These are phyloP conservation scores for Lipomyces lipofer DNA, from an alignment of 805 yeast species.

Conservation along the genomic window DNA sequence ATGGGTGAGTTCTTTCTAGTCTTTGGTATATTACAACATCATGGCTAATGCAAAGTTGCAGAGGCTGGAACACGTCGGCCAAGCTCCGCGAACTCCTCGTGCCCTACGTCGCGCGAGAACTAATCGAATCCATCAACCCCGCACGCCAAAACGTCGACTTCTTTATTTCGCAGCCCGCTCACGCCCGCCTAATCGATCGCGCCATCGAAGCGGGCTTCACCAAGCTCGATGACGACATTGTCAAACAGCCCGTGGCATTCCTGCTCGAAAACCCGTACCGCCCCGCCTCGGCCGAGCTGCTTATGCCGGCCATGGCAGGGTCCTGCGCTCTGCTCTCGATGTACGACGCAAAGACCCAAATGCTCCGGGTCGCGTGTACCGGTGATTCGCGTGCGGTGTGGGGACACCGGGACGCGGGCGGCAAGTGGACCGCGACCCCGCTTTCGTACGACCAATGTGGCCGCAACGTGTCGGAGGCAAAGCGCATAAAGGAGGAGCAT, in stretches of 20 bases:
- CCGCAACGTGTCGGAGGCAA: slow-evolving; percentile 82
- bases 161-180: slow-evolving; percentile 46
- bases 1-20: slow-evolving; percentile 44
- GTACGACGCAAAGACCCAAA: slow-evolving; percentile 72
- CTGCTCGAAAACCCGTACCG: slow-evolving; percentile 67
- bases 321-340: slow-evolving; percentile 88
- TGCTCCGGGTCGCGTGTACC: slow-evolving; percentile 86
- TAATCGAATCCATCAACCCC: slow-evolving; percentile 59
- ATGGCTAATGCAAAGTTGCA: not conserved
- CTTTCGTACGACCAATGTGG: slow-evolving; percentile 93
- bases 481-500: slow-evolving; percentile 79
- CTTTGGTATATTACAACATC: not conserved
- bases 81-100: slow-evolving; percentile 78
- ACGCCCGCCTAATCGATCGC: slow-evolving; percentile 56
- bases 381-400: slow-evolving; percentile 94
- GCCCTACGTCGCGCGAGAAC: slow-evolving; percentile 71
- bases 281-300: slow-evolving; percentile 63
- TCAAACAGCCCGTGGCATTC: slow-evolving; percentile 67
- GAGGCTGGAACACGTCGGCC: slow-evolving; percentile 93
- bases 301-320: slow-evolving; percentile 93
- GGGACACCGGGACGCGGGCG: slow-evolving; percentile 57
- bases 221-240: slow-evolving; percentile 83
- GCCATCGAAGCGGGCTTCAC: slow-evolving; percentile 81
- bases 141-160: not conserved
- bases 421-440: slow-evolving; percentile 82